Percentiles rank a stretch among this genome's conserved stretches.
phyloP scores from a whole-genome alignment of 2,329 filamentous ascomycete genomes.

The Exophiala aquamarina region DNA sequence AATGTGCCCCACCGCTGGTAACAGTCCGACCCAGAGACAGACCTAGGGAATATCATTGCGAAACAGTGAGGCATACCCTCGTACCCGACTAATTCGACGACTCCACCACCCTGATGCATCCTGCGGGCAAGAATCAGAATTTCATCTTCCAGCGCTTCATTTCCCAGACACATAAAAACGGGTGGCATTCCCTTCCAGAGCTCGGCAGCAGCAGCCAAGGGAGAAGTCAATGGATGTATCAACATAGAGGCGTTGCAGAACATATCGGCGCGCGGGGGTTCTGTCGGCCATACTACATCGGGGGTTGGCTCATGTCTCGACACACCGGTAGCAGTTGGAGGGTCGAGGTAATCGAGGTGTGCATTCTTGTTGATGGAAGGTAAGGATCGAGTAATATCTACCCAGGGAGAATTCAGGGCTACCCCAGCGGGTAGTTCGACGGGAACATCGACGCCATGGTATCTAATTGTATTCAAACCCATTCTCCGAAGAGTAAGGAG shows the following conservation, averaged over 20 bases:
- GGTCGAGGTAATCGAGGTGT: constrained; percentile 41
- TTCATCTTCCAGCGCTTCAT: constrained; percentile 45
- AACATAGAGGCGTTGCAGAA: constrained; percentile 40
- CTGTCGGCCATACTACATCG: constrained; percentile 41
- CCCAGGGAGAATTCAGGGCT: constrained; percentile 42
- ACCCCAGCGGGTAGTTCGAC: constrained; percentile 43
- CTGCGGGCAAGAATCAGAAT: constrained; percentile 40
- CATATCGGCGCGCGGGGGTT: constrained; percentile 43
- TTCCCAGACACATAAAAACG: constrained; percentile 41
- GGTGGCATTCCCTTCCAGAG: constrained; percentile 44
- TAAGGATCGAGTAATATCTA: constrained; percentile 43
- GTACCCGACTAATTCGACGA: constrained; percentile 41
- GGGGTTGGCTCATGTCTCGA: constrained; percentile 28
- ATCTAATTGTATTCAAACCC: constrained; percentile 33
- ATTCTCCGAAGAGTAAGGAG: constrained; percentile 42
- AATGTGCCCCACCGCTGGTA: constrained; percentile 60
- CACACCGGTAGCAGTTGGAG: constrained; percentile 28
- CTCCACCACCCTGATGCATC: constrained; percentile 38
- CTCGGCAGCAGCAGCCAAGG: constrained; percentile 35
- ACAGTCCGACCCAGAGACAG: constrained; percentile 51
- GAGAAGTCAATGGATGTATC: constrained; percentile 43
- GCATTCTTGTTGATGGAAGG: constrained; percentile 40
- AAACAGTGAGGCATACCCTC: constrained; percentile 54
- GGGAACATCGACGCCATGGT: constrained; percentile 41
- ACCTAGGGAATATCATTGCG: constrained; percentile 54